These are phyloP conservation scores for Metschnikowia cubensis DNA, from an alignment of 805 yeast genomes.

Conservation along the genomic window DNA sequence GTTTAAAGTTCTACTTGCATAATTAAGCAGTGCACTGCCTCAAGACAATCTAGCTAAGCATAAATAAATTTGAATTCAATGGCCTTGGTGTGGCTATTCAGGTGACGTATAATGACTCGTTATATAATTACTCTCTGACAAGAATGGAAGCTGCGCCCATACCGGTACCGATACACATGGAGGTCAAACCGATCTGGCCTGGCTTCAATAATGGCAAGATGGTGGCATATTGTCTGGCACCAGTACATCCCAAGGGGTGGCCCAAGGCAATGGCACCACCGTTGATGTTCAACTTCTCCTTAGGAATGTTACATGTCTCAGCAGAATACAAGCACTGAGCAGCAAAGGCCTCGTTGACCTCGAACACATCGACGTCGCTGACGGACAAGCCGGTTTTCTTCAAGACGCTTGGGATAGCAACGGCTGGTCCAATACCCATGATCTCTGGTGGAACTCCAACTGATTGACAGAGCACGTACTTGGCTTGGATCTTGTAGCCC, in stretches of 20 bases:
- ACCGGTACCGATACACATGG: conserved; percentile 98
- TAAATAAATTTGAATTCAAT: no score
- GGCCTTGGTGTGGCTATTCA: no score
- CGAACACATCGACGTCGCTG: conserved; percentile 71
- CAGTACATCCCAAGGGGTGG: conserved; percentile 67
- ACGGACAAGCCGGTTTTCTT: conserved; percentile 54
- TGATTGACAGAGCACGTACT: conserved; percentile 70
- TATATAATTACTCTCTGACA: conserved; percentile 57
- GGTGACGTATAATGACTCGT: neutral
- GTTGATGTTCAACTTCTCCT: conserved; percentile 52
- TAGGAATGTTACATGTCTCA: conserved; percentile 59
- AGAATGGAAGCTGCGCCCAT: conserved; percentile 96
- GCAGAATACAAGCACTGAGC: conserved; percentile 86
- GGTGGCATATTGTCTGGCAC: conserved; percentile 92
- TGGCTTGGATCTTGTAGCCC: conserved; percentile 70
- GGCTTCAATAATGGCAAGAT: conserved; percentile 71
- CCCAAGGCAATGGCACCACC: conserved; percentile 98
- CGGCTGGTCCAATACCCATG: conserved; percentile 98
- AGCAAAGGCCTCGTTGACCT: conserved; percentile 95
- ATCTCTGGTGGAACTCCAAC: conserved; percentile 96
- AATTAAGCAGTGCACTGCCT: no score
- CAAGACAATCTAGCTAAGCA: no score
- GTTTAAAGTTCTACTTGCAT: no score
- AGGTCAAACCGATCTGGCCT: conserved; percentile 84
- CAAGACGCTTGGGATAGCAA: conserved; percentile 84